phyloP scores from a whole-genome alignment of 371 early-diverging fungal species.

The Phascolomyces articulosus region DNA sequence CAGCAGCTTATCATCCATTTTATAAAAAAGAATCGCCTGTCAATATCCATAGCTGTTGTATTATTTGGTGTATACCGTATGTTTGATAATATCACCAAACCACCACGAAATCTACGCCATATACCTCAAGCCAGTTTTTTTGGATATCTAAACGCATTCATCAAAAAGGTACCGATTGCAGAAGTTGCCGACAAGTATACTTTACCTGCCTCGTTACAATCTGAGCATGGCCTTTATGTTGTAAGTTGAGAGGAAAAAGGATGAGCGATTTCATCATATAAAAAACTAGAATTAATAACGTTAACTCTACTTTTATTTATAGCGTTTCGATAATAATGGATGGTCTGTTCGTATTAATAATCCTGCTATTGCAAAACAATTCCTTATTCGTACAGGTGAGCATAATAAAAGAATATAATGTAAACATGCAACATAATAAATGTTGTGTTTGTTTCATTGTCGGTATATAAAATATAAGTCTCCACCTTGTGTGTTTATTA shows the following conservation, averaged over 20 bases:
- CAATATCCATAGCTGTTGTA: constrained; percentile 6
- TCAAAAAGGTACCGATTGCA: neutral
- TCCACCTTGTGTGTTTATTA: too few species aligned
- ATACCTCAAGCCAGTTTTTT: neutral
- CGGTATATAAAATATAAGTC: too few species aligned
- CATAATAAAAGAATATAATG: too few species aligned
- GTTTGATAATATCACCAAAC: constrained; percentile 6
- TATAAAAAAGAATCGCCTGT: neutral
- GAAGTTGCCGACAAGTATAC: neutral
- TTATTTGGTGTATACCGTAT: neutral
- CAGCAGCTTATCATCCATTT: too few species aligned
- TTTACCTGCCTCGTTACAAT: neutral
- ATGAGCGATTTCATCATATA: too few species aligned
- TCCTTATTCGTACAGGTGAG: constrained; percentile 23
- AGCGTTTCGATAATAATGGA: constrained; percentile 8
- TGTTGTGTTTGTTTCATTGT: too few species aligned
- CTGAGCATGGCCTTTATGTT: constrained; percentile 4
- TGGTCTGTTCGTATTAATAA: constrained; percentile 11
- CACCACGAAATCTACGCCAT: neutral
- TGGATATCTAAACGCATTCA: neutral
- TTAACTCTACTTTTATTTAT: too few species aligned
- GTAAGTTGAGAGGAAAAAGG: too few species aligned
- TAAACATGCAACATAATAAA: too few species aligned
- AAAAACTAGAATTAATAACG: too few species aligned
- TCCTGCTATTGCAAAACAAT: constrained; percentile 13